A percentile compares a stretch with the other conserved stretches of the same genome.
Conservation (phyloP, 345 rosid species). For the Arabis hirsuta region DNA sequence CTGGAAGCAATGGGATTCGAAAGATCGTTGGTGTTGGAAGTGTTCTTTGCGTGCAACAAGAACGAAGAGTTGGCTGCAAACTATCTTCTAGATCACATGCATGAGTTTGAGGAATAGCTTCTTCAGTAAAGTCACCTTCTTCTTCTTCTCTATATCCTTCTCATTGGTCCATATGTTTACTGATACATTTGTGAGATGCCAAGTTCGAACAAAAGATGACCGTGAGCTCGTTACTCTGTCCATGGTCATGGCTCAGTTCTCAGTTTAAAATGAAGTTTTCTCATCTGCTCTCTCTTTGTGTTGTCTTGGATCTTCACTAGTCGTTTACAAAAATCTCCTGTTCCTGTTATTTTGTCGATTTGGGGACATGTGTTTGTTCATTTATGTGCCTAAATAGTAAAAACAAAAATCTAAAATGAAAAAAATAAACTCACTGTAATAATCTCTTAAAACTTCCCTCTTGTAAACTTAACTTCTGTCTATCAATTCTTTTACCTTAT, state of each 20-base stretch:
- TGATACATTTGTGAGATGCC: slow-evolving; percentile 24
- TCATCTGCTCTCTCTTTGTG: slow-evolving; percentile 16
- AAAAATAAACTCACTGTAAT: background rate
- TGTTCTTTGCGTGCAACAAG: slow-evolving; percentile 93
- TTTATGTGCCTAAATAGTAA: slow-evolving; percentile 9
- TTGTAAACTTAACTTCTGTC: background rate
- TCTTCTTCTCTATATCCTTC: slow-evolving; percentile 1
- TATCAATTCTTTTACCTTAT: background rate
- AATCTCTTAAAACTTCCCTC: background rate
- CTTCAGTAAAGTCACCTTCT: background rate
- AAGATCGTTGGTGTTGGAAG: slow-evolving; percentile 75
- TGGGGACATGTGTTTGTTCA: slow-evolving; percentile 2
- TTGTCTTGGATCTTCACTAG: slow-evolving; percentile 22
- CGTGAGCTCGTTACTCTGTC: slow-evolving; percentile 19
- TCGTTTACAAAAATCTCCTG: slow-evolving; percentile 12
- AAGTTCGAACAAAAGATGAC: slow-evolving; percentile 26
- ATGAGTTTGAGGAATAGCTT: slow-evolving; percentile 77
- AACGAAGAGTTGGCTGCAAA: slow-evolving; percentile 93
- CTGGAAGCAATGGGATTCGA: slow-evolving; percentile 95
- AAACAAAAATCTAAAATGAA: background rate
- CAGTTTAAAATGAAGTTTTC: slow-evolving; percentile 14
- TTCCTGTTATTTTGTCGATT: slow-evolving; percentile 24
- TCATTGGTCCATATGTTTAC: slow-evolving; percentile 27
- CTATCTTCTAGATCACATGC: slow-evolving; percentile 88
- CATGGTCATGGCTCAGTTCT: slow-evolving; percentile 20